A percentile compares a stretch with the other conserved stretches of the same genome.
Evolutionary conservation across 2,329 filamentous ascomycete genomes (phyloP).

Genomic region (Neopestalotiopsis sp.): DNA sequence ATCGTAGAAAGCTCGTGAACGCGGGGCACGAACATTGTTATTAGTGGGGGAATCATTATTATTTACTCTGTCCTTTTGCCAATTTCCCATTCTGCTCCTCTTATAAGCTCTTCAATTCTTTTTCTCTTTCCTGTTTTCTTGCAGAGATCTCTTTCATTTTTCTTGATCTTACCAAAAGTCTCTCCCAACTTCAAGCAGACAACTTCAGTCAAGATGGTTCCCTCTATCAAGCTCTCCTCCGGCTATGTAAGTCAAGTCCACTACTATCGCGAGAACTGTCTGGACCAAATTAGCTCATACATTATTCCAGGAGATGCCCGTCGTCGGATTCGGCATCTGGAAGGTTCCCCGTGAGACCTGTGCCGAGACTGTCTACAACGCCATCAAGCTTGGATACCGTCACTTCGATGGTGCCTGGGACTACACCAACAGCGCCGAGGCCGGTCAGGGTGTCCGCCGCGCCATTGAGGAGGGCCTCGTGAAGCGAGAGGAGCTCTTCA

Average conservation of each 20-base stretch:
- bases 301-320: constrained; percentile 40
- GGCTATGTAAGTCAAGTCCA: constrained; percentile 37
- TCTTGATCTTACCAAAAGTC: neutral
- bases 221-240: constrained; percentile 41
- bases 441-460: constrained; percentile 66
- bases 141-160: neutral
- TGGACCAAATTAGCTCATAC: constrained; percentile 19
- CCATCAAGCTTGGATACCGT: constrained; percentile 59
- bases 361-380: constrained; percentile 65
- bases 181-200: neutral
- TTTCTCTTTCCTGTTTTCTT: neutral
- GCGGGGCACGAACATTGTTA: constrained; percentile 9
- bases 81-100: neutral
- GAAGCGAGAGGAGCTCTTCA: constrained; percentile 68
- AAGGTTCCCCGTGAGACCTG: constrained; percentile 42
- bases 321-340: constrained; percentile 49
- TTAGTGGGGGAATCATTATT: constrained; percentile 3
- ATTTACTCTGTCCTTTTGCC: neutral
- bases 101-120: neutral
- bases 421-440: constrained; percentile 70
- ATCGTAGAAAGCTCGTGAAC: constrained; percentile 9
- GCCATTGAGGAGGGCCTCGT: constrained; percentile 64
- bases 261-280: neutral
- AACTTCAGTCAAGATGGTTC: constrained; percentile 24
- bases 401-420: constrained; percentile 59